Base-by-base conservation (phyloP, 805 yeast genomes). In the Cyberlindnera xylosilytica region DNA sequence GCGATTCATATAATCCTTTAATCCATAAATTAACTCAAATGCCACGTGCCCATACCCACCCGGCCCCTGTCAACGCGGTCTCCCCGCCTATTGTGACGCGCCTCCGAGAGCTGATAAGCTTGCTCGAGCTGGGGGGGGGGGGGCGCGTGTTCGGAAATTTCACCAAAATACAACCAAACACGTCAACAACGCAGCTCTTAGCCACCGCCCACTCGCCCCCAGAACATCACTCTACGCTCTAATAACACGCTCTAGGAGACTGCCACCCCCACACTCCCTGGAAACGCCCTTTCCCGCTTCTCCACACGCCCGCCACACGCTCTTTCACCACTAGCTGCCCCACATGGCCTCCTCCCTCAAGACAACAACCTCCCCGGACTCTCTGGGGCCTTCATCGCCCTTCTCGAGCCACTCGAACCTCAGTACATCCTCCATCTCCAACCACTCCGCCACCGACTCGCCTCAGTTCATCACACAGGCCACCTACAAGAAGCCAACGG, bases 371-470 rank as follows among this genome's bases (percentile, higher is more conserved):
- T 52, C 58, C 1, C 61, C 61, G 6, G 55, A 46, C 17, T 54
- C 60, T 1, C 23, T 57, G 18, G 57, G 44, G 6, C 60, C 62
- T 36, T 38, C 53, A 8, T 56, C 62, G 2, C 62, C 62, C 4
- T 57, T 56, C 49, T 57, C 62, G 9, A 46, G 41, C 20, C 42
- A 44, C n/a, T 45, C 50, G 11, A 38, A 44, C 24, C 35, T 46
- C 3, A 51, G 58, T 0, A 30, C 45, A 4, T 49, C 52, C 26
- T 48, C 52, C 13, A 41, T 43, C 11, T 48, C 52, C 11, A 29
- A 29, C 20, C 37, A 39, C 15, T 41, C 47, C 2, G 36, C 16
- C n/a, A 45, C 41, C 34, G 49, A 47, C 13, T 54, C 60, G 6
- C 58, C 60, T 10, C 51, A 50, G 40, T 52, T 53, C 32, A 52